These are phyloP conservation scores for Quercus suber DNA, from an alignment of 306 rosid genomes.

Conservation along the genomic window DNA sequence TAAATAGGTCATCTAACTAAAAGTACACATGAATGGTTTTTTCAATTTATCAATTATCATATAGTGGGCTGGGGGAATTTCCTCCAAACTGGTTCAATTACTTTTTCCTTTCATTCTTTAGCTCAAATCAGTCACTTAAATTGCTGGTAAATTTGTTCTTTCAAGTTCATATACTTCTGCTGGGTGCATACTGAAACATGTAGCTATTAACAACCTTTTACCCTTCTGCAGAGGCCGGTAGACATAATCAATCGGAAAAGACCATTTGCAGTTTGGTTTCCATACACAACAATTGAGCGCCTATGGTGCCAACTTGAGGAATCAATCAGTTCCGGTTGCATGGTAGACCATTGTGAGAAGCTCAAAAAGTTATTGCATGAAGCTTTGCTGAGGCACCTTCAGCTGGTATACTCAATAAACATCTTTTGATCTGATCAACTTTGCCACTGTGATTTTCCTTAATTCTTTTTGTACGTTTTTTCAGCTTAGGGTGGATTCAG, in stretches of 20 bases:
- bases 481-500: constrained; percentile 60
- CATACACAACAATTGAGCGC: constrained; percentile 74
- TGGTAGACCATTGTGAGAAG: constrained; percentile 78
- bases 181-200: constrained; percentile 4
- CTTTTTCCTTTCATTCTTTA: neutral
- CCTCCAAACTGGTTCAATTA: too few relatives aligned
- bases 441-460: neutral
- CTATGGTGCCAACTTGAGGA: constrained; percentile 77
- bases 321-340: constrained; percentile 57
- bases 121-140: neutral
- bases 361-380: constrained; percentile 59
- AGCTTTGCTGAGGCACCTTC: constrained; percentile 67
- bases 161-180: neutral
- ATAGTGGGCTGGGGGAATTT: too few relatives aligned
- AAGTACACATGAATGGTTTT: too few relatives aligned
- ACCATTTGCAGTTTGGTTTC: constrained; percentile 83
- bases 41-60: too few relatives aligned
- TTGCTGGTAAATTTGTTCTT: neutral
- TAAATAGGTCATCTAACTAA: too few relatives aligned
- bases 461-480: neutral
- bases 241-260: constrained; percentile 72
- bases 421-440: neutral
- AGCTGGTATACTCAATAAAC: constrained; percentile 42
- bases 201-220: constrained; percentile 21
- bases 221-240: constrained; percentile 65